A percentile compares a stretch with the other conserved stretches of the same genome.
Conservation (phyloP, 2,329 filamentous ascomycete genomes). For the Elsinoe ampelina region DNA sequence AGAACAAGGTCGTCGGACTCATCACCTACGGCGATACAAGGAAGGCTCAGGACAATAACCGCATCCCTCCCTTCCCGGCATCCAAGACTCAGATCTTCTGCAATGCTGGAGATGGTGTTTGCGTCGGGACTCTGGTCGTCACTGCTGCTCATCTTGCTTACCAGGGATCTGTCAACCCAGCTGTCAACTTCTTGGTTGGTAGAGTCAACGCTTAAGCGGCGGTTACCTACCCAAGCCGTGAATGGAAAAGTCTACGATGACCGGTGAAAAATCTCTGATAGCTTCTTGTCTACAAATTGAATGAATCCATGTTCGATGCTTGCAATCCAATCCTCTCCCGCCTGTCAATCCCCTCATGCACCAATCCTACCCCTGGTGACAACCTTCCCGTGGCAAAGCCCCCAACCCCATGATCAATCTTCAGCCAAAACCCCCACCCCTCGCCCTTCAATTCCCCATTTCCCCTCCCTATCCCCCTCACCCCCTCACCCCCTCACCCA, state of each 20-base stretch:
- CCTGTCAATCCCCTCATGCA: no score
- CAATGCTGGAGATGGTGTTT: slow-evolving; percentile 24
- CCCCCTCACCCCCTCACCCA: neutral
- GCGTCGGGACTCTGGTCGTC: slow-evolving; percentile 20
- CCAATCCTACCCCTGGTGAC: no score
- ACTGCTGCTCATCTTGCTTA: slow-evolving; percentile 20
- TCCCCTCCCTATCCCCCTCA: neutral
- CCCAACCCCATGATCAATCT: no score
- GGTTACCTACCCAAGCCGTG: no score
- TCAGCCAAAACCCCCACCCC: no score
- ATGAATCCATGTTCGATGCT: neutral
- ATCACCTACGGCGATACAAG: slow-evolving; percentile 35
- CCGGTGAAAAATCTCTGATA: neutral
- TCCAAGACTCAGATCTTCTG: slow-evolving; percentile 24
- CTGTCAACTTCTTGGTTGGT: slow-evolving; percentile 9
- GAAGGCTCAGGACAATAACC: slow-evolving; percentile 30
- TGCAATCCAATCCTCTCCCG: neutral
- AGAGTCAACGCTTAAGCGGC: neutral
- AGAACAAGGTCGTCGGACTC: slow-evolving; percentile 28
- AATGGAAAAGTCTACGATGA: no score
- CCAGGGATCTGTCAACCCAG: neutral
- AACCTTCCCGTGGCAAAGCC: no score
- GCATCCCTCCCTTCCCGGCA: slow-evolving; percentile 27
- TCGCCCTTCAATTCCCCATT: no score
- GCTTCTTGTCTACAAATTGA: neutral